Evolutionary conservation across 2,329 filamentous ascomycete species (phyloP).

Genomic region (Aureobasidium namibiae): DNA sequence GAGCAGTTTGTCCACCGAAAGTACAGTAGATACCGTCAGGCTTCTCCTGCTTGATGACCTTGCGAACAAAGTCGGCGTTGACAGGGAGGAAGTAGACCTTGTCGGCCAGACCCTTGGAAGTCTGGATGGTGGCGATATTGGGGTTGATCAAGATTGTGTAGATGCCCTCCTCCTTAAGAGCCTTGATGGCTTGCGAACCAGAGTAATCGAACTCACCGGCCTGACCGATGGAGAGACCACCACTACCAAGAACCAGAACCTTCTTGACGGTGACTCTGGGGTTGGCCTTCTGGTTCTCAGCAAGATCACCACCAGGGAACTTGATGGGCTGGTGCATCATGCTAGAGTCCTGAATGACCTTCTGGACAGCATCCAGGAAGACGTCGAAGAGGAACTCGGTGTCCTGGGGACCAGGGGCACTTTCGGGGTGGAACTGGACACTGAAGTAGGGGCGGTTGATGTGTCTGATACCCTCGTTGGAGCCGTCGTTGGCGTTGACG

Average conservation of each 20-base stretch:
- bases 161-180: conserved; percentile 93
- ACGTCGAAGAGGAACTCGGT: conserved; percentile 97
- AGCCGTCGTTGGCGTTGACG: conserved; percentile 95
- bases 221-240: conserved; percentile 93
- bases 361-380: conserved; percentile 77
- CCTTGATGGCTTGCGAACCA: conserved; percentile 96
- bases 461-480: conserved; percentile 96
- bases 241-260: conserved; percentile 86
- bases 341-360: conserved; percentile 58
- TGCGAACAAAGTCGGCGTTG: conserved; percentile 92
- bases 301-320: conserved; percentile 77
- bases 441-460: conserved; percentile 83
- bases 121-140: conserved; percentile 98
- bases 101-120: conserved; percentile 92
- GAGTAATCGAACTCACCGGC: conserved; percentile 99
- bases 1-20: conserved; percentile 92
- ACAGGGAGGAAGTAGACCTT: conserved; percentile 99
- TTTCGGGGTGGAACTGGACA: conserved; percentile 99
- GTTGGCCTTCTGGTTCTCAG: conserved; percentile 68
- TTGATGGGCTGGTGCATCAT: conserved; percentile 64
- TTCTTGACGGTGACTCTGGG: conserved; percentile 85
- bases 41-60: conserved; percentile 89
- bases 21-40: conserved; percentile 97
- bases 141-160: conserved; percentile 98
- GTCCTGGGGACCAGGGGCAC: conserved; percentile 87